Evolutionary conservation across 2,329 filamentous ascomycete genomes (phyloP), one percentile per base, ranked within the genome.

Genomic region (Colletotrichum lini): DNA sequence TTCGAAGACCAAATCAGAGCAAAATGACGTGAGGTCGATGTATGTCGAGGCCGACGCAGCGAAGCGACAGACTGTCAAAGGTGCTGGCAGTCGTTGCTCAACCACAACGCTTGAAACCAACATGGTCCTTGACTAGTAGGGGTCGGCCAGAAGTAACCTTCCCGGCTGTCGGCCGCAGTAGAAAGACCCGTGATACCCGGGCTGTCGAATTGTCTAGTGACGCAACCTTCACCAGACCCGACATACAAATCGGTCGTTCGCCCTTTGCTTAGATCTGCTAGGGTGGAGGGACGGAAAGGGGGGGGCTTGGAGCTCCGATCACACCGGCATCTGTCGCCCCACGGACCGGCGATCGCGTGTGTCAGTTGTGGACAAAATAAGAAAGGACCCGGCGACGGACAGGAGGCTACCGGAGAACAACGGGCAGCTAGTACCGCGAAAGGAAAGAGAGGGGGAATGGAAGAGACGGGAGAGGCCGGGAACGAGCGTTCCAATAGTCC

Each of bases 261-360:
- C 8, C 21, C 30, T n/a, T 38, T 50, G 38, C n/a, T 21, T 26
- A 18, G 44, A 58, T 50, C 62, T 30, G 59, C 45, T 23, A 40
- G 53, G 45, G 15, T 42, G 54, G 10, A 38, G 15, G 50, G 10
- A 53, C 21, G 3, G 21, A 23, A 4, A 15, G 21, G 50, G 50
- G 15, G 8, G 26, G n/a, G 35, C 35, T 38, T 30, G 18, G 58
- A 21, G 58, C 42, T 50, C 58, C 58, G 44, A 38, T 45, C 30
- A 8, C 57, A 49, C 16, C 30, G 12, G 23, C 23, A 30, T 26
- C 65, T 42, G 42, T 13, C 10, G 7, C 35, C 59, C 30, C 67
- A 69, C 62, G 62, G 67, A 54, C 65, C 62, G 65, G 59, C 59
- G 67, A 66, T 70, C 59, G 67, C 66, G 30, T 30, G 50, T 45